Evolutionary conservation across 768 basidiomycete species (phyloP), one percentile per base, ranked within the genome.

Genomic region (Pluteus cervinus): DNA sequence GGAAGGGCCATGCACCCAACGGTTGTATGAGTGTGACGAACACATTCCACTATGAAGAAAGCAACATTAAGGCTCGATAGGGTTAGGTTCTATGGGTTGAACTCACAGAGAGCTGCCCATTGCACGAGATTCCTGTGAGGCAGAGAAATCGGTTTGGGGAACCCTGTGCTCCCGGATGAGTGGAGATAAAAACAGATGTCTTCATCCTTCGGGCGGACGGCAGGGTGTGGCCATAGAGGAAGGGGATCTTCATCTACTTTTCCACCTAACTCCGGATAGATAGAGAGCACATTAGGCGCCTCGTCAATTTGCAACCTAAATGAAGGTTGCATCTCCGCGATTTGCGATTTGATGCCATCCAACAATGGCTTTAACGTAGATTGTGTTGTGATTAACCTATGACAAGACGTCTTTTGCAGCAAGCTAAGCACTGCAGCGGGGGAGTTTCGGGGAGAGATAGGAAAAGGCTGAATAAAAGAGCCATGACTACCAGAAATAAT

Each of bases 121-220:
- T 66, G 55, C 3, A 54, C 22, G 6, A 57, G 30, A 8, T 46
- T 53, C 9, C 48, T 41, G 29, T 61, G 53, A 0, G 56, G 62
- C 22, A 64, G 54, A 2, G 57, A 49, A 30, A 74, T 62, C 6
- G 65, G 46, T 39, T 68, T 72, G 0, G 71, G 69, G 31, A 67
- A 57, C 2, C 70, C 68, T 0, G 71, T 69, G 34, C 69, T 71
- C 11, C 71, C 71, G 3, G 73, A 74, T 0, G 73, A 74, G 41
- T 74, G 69, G 0, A 70, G 48, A 34, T 67, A 73, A 6, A 63
- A 24, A 28, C 56, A 32, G 11, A 58, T 33, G 33, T 61, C 50
- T 32, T 51, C 40, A 20, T 60, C 31, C 35, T 47, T 15, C 33
- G 43, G 43, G 5, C 40, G 38, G 2, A 37, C 30, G 1, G 26